Conservation (phyloP, 441 rosid species). For the Mallotus japonicus region DNA sequence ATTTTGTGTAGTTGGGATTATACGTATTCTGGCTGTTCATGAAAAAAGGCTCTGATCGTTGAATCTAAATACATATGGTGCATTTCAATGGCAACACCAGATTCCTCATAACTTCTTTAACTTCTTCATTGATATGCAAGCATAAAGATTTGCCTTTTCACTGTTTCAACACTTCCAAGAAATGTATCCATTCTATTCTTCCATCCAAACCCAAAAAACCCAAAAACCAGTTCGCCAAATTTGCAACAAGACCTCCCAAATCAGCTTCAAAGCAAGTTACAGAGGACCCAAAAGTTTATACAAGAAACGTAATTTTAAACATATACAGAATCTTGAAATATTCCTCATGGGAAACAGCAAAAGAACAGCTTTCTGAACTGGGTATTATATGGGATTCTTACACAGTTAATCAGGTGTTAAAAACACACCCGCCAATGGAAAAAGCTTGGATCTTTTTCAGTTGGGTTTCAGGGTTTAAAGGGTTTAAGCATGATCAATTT, state of each 20-base stretch:
- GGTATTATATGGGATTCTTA: constrained; percentile 74
- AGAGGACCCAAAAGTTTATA: constrained; percentile 44
- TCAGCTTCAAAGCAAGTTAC: constrained; percentile 7
- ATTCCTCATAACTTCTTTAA: constrained; percentile 13
- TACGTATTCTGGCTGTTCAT: background rate
- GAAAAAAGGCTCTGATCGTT: background rate
- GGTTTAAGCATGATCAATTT: constrained; percentile 82
- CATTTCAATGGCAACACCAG: constrained; percentile 8
- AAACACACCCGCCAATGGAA: constrained; percentile 90
- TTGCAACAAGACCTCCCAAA: constrained; percentile 17
- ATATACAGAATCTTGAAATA: constrained; percentile 64
- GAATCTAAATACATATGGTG: background rate
- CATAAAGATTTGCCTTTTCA: background rate
- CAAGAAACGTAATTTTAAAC: constrained; percentile 49
- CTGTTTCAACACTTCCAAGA: constrained; percentile 2
- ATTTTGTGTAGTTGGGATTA: background rate
- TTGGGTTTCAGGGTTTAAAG: constrained; percentile 55
- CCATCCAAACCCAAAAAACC: constrained; percentile 37
- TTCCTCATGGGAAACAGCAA: constrained; percentile 77
- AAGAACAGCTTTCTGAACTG: constrained; percentile 41
- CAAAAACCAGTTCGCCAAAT: constrained; percentile 20
- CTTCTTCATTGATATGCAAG: constrained; percentile 1
- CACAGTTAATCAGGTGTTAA: constrained; percentile 68
- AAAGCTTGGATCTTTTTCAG: constrained; percentile 87
- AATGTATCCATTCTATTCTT: constrained; percentile 32